Conservation (phyloP, 169 alveolate species). For the Eimeria brunetti region DNA sequence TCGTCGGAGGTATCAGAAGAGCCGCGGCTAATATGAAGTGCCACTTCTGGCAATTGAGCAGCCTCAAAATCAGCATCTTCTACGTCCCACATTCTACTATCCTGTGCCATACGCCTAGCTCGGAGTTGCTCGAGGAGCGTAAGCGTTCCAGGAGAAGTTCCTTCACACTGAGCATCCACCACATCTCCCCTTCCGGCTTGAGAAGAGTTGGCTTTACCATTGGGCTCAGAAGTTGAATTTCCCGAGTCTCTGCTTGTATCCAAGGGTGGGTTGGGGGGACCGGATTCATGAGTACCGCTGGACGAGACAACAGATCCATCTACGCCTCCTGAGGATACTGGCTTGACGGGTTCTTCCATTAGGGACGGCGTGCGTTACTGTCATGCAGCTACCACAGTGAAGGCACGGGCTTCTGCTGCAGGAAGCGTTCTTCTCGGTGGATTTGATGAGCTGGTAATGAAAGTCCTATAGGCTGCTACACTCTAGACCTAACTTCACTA, state of each 20-base stretch:
- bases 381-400: not conserved
- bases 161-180: not conserved
- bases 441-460: not conserved
- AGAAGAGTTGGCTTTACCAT: not conserved
- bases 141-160: slow-evolving; percentile 14
- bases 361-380: not conserved
- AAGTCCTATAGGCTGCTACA: not conserved
- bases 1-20: slow-evolving; percentile 46
- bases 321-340: not conserved
- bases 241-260: not conserved
- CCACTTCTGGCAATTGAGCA: slow-evolving; percentile 16
- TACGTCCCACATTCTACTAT: slow-evolving; percentile 49
- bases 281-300: not conserved
- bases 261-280: not conserved
- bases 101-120: slow-evolving; percentile 34
- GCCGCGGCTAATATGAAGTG: slow-evolving; percentile 16
- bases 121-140: slow-evolving; percentile 56
- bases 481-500: not conserved
- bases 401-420: not conserved
- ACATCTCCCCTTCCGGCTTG: not conserved
- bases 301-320: not conserved
- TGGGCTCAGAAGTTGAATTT: not conserved
- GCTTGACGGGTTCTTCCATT: slow-evolving; percentile 2
- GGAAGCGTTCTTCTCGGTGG: too few species aligned
- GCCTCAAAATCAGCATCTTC: slow-evolving; percentile 59